A percentile compares a stretch with the other conserved stretches of the same genome.
Conservation (phyloP, 2,329 filamentous ascomycete genomes). For the Chaetomiaceae sp. region DNA sequence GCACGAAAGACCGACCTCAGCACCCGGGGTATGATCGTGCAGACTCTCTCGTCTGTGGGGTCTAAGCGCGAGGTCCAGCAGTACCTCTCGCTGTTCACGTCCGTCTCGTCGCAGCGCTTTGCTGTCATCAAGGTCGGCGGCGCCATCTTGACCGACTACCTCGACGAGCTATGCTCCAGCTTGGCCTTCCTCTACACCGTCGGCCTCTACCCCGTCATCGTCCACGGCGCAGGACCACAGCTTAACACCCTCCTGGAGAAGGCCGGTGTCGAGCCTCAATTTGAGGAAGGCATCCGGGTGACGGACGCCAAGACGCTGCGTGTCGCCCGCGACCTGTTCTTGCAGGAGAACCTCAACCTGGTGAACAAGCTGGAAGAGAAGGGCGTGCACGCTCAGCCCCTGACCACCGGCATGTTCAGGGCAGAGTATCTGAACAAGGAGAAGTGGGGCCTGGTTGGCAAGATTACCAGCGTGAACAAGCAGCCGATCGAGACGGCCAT, state of each 20-base stretch:
- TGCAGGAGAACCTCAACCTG: conserved; percentile 92
- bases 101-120: conserved; percentile 93
- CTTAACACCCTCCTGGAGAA: conserved; percentile 86
- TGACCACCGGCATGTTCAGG: conserved; percentile 84
- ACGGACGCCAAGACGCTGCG: conserved; percentile 94
- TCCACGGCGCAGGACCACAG: conserved; percentile 92
- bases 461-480: conserved; percentile 90
- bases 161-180: conserved; percentile 85
- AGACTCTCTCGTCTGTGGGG: conserved; percentile 90
- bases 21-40: conserved; percentile 77
- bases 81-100: conserved; percentile 95
- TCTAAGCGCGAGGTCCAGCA: conserved; percentile 96
- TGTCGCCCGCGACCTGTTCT: conserved; percentile 84
- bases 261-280: conserved; percentile 89
- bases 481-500: conserved; percentile 87
- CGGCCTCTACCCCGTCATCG: conserved; percentile 89
- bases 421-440: conserved; percentile 95
- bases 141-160: conserved; percentile 89
- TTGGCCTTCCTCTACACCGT: conserved; percentile 92
- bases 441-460: conserved; percentile 92
- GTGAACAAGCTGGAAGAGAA: conserved; percentile 85
- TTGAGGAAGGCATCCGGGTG: conserved; percentile 92
- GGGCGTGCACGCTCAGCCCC: conserved; percentile 82
- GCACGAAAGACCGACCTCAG: conserved; percentile 46
- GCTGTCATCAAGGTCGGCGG: conserved; percentile 98